Evolutionary conservation across 1,284 basidiomycete species (phyloP).

Genomic region (Acaromyces ingoldii): DNA sequence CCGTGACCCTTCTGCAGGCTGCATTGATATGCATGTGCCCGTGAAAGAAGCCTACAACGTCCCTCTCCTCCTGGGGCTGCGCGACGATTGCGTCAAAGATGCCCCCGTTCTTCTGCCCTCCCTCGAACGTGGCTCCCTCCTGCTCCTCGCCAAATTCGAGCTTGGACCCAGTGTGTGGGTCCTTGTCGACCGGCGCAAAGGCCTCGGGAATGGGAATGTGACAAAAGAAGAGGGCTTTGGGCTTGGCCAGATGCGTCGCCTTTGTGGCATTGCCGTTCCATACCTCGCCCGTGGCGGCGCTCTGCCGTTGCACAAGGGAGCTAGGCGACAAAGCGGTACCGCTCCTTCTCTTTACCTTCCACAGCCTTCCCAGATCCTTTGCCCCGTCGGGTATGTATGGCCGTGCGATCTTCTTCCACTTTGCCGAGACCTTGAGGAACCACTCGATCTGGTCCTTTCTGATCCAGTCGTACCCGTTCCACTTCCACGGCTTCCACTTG

Average conservation of each 20-base stretch:
- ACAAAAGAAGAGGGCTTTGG: slow-evolving; percentile 39
- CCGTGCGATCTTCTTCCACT: slow-evolving; percentile 11
- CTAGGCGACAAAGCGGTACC: not conserved
- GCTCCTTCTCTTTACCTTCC: not conserved
- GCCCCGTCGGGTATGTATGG: slow-evolving; percentile 34
- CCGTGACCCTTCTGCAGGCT: slow-evolving; percentile 74
- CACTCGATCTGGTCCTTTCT: slow-evolving; percentile 40
- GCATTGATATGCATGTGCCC: slow-evolving; percentile 56
- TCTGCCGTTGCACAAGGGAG: not conserved
- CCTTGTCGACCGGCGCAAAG: slow-evolving; percentile 6
- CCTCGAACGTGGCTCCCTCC: slow-evolving; percentile 22
- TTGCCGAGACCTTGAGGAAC: slow-evolving; percentile 19
- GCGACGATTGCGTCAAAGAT: slow-evolving; percentile 33
- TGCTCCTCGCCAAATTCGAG: slow-evolving; percentile 22
- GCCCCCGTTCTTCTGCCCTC: slow-evolving; percentile 34
- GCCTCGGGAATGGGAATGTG: slow-evolving; percentile 48
- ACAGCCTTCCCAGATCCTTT: slow-evolving; percentile 18
- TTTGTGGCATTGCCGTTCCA: slow-evolving; percentile 22
- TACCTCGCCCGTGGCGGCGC: not conserved
- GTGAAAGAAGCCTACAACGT: slow-evolving; percentile 33
- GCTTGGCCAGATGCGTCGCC: slow-evolving; percentile 14
- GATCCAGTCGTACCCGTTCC: slow-evolving; percentile 35
- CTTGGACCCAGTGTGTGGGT: slow-evolving; percentile 9
- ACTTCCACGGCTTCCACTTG: slow-evolving; percentile 25
- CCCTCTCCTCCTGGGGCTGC: slow-evolving; percentile 10